phyloP scores from a whole-genome alignment of 257 asterid genomes.

The Verbascum thapsus region DNA sequence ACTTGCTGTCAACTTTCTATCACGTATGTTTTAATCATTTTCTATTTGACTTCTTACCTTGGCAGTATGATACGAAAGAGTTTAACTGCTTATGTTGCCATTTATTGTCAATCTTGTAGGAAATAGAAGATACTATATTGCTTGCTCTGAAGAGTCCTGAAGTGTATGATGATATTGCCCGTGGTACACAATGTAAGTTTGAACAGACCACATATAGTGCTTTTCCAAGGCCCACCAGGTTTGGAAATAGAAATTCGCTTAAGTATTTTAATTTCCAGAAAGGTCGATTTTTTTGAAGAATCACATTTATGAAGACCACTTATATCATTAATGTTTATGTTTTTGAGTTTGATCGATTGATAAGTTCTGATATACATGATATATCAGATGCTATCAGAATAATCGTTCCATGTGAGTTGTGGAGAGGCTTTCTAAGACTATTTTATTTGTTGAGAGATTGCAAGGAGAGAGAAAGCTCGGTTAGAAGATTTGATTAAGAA shows the following conservation, averaged over 20 bases:
- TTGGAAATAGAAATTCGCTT: slow-evolving; percentile 21
- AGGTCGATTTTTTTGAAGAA: background rate
- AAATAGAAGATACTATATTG: slow-evolving; percentile 88
- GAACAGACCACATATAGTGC: slow-evolving; percentile 97
- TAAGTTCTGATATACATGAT: too few species aligned
- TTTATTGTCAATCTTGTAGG: slow-evolving; percentile 45
- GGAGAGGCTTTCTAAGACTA: too few species aligned
- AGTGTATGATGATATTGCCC: slow-evolving; percentile 93
- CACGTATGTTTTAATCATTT: slow-evolving; percentile 13
- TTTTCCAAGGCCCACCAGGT: slow-evolving; percentile 99
- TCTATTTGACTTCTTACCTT: slow-evolving; percentile 20
- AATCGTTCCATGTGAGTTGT: too few species aligned
- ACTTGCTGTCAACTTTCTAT: slow-evolving; percentile 16
- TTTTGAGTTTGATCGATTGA: too few species aligned
- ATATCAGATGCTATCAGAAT: too few species aligned
- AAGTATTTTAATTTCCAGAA: too few species aligned
- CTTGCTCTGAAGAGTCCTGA: slow-evolving; percentile 90
- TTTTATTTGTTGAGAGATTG: too few species aligned
- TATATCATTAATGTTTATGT: too few species aligned
- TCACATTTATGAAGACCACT: too few species aligned
- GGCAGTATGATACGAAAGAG: slow-evolving; percentile 1
- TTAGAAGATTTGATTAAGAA: slow-evolving; percentile 64
- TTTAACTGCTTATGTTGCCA: slow-evolving; percentile 19
- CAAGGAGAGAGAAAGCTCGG: slow-evolving; percentile 64
- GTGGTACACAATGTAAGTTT: slow-evolving; percentile 87